Conservation (phyloP, 176 grass and related monocot genomes). For the Leersia perrieri region DNA sequence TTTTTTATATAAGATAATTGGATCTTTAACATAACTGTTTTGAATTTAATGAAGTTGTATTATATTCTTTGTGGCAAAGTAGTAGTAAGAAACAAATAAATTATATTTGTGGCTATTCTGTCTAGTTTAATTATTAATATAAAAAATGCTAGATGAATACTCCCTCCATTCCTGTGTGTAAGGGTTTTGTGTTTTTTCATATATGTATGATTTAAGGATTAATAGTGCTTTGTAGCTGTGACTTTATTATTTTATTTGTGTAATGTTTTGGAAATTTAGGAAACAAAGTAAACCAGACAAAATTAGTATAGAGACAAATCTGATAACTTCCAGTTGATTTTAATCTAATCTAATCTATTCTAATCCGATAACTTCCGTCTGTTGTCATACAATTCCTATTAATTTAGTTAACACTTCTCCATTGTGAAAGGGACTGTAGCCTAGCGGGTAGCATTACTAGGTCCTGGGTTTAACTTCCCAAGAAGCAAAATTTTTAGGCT, state of each 20-base stretch:
- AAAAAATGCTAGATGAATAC: not conserved
- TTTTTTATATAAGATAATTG: not conserved
- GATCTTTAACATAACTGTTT: not conserved
- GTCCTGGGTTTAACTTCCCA: too few relatives aligned
- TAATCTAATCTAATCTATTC: too few relatives aligned
- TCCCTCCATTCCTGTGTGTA: too few relatives aligned
- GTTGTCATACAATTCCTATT: too few relatives aligned
- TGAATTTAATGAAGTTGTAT: not conserved
- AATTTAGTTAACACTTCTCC: too few relatives aligned
- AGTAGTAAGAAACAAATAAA: not conserved
- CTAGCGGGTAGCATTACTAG: too few relatives aligned
- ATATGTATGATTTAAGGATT: not conserved
- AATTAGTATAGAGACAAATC: not conserved
- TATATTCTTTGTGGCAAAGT: not conserved
- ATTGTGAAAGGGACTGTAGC: too few relatives aligned
- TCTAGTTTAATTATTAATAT: not conserved
- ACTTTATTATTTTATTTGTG: not conserved
- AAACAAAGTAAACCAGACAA: not conserved
- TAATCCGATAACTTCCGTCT: too few relatives aligned
- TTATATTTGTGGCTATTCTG: not conserved
- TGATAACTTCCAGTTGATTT: not conserved
- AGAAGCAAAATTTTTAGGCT: too few relatives aligned
- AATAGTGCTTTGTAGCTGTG: not conserved
- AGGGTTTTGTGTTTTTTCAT: not conserved
- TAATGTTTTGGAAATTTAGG: not conserved